Evolutionary conservation across 306 rosid genomes (phyloP), one percentile per base, ranked within the genome.

Genomic region (Cercis canadensis): DNA sequence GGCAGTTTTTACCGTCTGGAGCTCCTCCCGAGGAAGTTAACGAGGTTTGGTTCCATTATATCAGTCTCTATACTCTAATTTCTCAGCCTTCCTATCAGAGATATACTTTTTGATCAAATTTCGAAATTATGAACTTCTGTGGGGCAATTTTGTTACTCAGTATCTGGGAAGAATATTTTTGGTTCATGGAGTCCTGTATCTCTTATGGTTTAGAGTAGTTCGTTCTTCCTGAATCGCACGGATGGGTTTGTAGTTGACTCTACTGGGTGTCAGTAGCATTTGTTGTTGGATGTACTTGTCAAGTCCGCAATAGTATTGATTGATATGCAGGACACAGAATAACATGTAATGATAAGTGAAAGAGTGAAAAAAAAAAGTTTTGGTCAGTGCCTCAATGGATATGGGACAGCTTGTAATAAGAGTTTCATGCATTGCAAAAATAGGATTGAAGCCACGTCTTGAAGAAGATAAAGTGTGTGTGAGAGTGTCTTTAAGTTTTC

Each of bases 11-110:
- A 10, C 67, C 78, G 7, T 31, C 79, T 18, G 78, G 45, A 5
- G 72, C 68, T 7, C 87, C 77, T 39, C 80, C 80, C 4, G 88
- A 86, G 65, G 91, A 86, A 75, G 86, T 78, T 55, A 83, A 86
- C 52, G 91, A 86, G 91, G 91, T 82, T 47, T 43, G 34, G 14
- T 64, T 70, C 34, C 41, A 15, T 13, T 4, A 2, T 11, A 1
- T 46, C 10, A 3, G 11, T 16, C 57, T 17, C 57, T 7, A 29
- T 52, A 52, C 32, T 52, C 32, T 14, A 5, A 18, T 52, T 10
- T 24, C 29, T 24, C 29, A 44, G 0, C 9, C 44, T 34, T 72
- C n/a, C 0, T 47, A 58, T 58, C 37, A 34, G 59, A 29, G 40
- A 24, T 19, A 17, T n/a, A 21, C 52, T 55, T 12, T 13, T 32